Conservation (phyloP, 2,329 filamentous ascomycete genomes). For the Sporothrix variecibatus region DNA sequence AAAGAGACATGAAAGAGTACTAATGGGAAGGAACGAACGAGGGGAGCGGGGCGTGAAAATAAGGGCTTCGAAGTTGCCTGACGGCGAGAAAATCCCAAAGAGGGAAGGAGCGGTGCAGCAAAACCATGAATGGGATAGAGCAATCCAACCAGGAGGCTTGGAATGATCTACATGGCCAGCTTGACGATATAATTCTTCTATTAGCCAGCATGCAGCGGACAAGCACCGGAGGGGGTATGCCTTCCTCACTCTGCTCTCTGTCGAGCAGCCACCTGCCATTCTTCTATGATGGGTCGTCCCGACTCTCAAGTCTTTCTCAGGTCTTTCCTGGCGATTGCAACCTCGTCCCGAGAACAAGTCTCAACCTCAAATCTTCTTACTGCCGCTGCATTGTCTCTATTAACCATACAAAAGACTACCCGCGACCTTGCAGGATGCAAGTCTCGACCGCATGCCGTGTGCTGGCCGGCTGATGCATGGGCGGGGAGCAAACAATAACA, state of each 20-base stretch:
- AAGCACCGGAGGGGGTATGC: not conserved
- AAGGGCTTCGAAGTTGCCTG: not conserved
- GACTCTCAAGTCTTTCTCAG: not conserved
- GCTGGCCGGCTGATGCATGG: constrained; percentile 4
- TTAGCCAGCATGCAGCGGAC: not conserved
- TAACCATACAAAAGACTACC: not conserved
- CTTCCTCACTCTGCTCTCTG: not conserved
- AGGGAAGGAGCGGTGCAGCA: constrained; percentile 5
- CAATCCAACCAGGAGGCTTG: not conserved
- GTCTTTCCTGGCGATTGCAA: too few species aligned
- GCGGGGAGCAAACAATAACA: not conserved
- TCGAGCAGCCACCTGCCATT: not conserved
- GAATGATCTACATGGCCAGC: not conserved
- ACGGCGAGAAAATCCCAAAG: not conserved
- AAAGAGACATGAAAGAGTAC: not conserved
- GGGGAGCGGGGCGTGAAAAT: constrained; percentile 1
- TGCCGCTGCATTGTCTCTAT: not conserved
- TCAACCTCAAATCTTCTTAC: not conserved
- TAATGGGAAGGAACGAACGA: not conserved
- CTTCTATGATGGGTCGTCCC: not conserved
- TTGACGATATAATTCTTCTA: not conserved
- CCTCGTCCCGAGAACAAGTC: not conserved
- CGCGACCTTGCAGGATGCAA: constrained; percentile 13
- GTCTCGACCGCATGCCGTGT: not conserved
- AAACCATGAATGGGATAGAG: not conserved